Conservation (phyloP, 2,329 filamentous ascomycete species). For the Colletotrichum australisinense region DNA sequence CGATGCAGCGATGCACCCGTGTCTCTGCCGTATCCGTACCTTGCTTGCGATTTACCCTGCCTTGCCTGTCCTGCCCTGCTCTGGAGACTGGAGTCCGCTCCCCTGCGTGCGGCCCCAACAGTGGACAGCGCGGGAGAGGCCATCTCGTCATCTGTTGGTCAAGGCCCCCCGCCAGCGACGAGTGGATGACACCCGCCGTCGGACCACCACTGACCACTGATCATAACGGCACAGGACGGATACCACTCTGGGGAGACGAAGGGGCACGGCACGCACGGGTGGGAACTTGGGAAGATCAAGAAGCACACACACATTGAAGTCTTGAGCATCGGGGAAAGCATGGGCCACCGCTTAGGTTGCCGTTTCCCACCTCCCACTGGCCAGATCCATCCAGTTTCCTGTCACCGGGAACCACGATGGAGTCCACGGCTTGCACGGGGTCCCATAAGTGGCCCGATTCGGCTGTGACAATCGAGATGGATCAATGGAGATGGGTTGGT, state of each 20-base stretch:
- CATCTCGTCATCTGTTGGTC: slow-evolving; percentile 31
- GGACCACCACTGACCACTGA: background rate
- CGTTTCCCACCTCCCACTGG: slow-evolving; percentile 18
- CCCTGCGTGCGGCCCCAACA: slow-evolving; percentile 13
- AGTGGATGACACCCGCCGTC: slow-evolving; percentile 12
- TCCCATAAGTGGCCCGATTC: background rate
- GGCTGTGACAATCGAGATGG: background rate
- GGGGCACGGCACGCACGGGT: background rate
- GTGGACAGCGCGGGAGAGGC: slow-evolving; percentile 17
- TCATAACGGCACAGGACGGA: no score
- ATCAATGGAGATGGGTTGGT: background rate
- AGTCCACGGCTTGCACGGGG: background rate
- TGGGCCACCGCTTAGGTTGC: slow-evolving; percentile 33
- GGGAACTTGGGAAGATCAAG: background rate
- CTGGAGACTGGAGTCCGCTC: background rate
- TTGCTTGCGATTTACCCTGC: background rate
- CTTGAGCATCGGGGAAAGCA: slow-evolving; percentile 18
- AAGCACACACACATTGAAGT: background rate
- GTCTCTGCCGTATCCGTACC: background rate
- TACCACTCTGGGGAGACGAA: background rate
- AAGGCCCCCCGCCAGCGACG: background rate
- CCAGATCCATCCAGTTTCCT: slow-evolving; percentile 23
- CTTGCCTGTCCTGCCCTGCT: background rate
- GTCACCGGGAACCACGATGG: slow-evolving; percentile 16
- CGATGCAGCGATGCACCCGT: background rate